A percentile compares a stretch with the other conserved stretches of the same genome.
These are phyloP conservation scores for Endotrypanum monterogeii DNA, from an alignment of 208 protist genomes.

Conservation along the genomic window DNA sequence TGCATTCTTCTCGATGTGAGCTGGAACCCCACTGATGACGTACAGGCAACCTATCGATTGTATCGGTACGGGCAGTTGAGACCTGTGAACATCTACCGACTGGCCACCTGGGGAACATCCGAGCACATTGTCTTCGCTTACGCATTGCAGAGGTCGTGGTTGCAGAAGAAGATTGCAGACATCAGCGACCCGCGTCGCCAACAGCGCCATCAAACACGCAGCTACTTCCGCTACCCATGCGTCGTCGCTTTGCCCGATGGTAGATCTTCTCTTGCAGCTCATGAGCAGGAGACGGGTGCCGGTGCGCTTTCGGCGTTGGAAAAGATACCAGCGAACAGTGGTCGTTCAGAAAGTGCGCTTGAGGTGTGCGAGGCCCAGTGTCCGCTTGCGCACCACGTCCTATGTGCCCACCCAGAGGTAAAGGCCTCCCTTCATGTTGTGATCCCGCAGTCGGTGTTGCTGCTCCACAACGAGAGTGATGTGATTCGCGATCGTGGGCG, in stretches of 20 bases:
- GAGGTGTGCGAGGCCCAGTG: constrained; percentile 41
- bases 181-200: constrained; percentile 72
- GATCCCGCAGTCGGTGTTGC: constrained; percentile 59
- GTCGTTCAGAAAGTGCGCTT: constrained; percentile 9
- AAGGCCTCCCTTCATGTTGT: constrained; percentile 47
- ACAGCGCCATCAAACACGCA: constrained; percentile 66
- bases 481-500: constrained; percentile 55
- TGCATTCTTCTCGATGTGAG: constrained; percentile 95
- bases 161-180: constrained; percentile 87
- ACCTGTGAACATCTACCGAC: constrained; percentile 92
- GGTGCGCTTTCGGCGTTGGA: neutral
- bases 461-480: constrained; percentile 73
- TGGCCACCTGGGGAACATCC: constrained; percentile 90
- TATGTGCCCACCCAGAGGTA: constrained; percentile 22
- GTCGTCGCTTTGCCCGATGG: constrained; percentile 38
- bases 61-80: constrained; percentile 94
- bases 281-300: neutral
- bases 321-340: neutral
- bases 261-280: neutral
- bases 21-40: constrained; percentile 92
- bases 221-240: constrained; percentile 83
- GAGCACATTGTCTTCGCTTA: constrained; percentile 94
- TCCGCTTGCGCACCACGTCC: constrained; percentile 29
- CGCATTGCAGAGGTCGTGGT: constrained; percentile 84
- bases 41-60: constrained; percentile 93